Evolutionary conservation across 768 basidiomycete species (phyloP), one percentile per base, ranked within the genome.

Genomic region (Mycena amicta): DNA sequence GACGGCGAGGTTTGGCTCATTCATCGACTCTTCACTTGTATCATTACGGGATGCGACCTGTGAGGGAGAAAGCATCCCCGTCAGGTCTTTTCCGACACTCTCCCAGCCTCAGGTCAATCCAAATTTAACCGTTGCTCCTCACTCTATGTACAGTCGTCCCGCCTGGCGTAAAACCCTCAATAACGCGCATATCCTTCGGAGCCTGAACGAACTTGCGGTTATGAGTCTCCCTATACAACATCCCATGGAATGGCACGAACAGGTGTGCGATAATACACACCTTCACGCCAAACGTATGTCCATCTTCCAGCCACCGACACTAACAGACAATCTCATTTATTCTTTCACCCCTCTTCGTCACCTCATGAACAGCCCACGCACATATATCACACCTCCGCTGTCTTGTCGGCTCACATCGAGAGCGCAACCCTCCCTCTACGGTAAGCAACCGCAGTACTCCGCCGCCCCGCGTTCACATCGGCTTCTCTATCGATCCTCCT

Each of bases 11-110:
- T 92, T 92, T 61, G 90, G 89, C 2, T 80, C 83, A 6, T 90
- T 92, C 67, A 80, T 80, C 6, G 59, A 79, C 52, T 76, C 83
- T 2, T 78, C 92, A 47, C 72, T 92, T 40, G 76, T 79, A 4
- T 69, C 80, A 3, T 80, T 90, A 61, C 82, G 84, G 18, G 91
- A 92, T n/a, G n/a, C n/a, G n/a, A n/a, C n/a, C n/a, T n/a, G n/a
- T 61, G 89, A 93, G 62, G 82, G 84, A 63, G 69, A 76, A 4
- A 92, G 89, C 67, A 67, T 83, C n/a, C 78, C 89, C 5, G 74
- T 79, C 25, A 62, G 90, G 43, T 69, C 77, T 2, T 83, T 89
- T 53, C 79, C 87, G 20, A 64, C 69, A 41, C 39, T 55, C 41
- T 61, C 49, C 53, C 57, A 50, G 45, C 51, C 52, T 18, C 16